A percentile compares a stretch with the other conserved stretches of the same genome.
Conservation (phyloP, 345 rosid genomes). For the Populus alba region DNA sequence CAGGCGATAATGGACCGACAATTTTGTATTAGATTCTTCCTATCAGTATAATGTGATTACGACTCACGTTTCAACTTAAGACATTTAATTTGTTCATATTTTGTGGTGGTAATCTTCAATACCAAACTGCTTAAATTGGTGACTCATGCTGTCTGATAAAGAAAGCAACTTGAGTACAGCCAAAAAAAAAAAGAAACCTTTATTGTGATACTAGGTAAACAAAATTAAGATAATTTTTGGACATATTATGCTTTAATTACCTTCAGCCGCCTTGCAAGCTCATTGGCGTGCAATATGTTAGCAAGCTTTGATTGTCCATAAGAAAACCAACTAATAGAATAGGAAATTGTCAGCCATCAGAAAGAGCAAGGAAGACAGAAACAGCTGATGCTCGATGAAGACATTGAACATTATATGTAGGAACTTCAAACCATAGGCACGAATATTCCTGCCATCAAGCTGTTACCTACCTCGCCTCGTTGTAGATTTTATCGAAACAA, state of each 20-base stretch:
- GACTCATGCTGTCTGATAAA: not conserved
- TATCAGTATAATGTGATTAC: not conserved
- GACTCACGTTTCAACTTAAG: not conserved
- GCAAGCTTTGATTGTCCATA: constrained; percentile 46
- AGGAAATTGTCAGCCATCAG: constrained; percentile 8
- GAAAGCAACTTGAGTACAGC: not conserved
- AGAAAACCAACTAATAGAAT: constrained; percentile 20
- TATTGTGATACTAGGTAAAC: too few species aligned
- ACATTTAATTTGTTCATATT: too few species aligned
- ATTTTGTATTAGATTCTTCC: not conserved
- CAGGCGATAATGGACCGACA: not conserved
- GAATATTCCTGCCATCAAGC: too few species aligned
- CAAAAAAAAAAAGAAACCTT: too few species aligned
- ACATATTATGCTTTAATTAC: constrained; percentile 8
- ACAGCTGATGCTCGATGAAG: not conserved
- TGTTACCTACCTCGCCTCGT: too few species aligned
- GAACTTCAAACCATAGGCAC: too few species aligned
- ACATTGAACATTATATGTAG: too few species aligned
- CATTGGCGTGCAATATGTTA: constrained; percentile 35
- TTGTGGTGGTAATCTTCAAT: not conserved
- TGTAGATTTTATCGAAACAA: constrained; percentile 40
- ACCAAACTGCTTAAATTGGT: too few species aligned
- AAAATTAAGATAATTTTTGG: too few species aligned
- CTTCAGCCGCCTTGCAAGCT: constrained; percentile 36
- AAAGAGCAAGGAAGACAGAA: not conserved